These are phyloP conservation scores for Marasmius fiardii DNA, from an alignment of 1,284 basidiomycete genomes.

Conservation along the genomic window DNA sequence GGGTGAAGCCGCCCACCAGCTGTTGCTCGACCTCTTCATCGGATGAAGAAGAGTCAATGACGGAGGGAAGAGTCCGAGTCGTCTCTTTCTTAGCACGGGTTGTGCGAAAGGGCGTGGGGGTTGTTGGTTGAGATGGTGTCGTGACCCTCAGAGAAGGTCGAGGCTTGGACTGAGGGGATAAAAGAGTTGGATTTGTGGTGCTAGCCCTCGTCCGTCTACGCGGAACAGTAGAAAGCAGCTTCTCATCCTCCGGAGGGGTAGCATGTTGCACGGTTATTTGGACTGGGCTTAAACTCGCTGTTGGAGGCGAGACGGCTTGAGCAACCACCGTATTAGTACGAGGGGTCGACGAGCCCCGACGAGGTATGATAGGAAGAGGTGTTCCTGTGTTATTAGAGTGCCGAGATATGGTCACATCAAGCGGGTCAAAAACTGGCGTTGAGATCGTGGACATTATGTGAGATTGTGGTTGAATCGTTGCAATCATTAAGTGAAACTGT, in stretches of 20 bases:
- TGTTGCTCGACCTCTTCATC: conserved; percentile 4
- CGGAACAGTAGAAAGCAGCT: conserved; percentile 24
- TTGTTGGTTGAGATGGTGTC: conserved; percentile 36
- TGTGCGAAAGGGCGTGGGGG: conserved; percentile 35
- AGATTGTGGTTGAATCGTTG: conserved; percentile 37
- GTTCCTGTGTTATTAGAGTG: conserved; percentile 51
- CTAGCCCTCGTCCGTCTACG: conserved; percentile 21
- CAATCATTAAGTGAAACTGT: conserved; percentile 25
- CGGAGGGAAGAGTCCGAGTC: conserved; percentile 5
- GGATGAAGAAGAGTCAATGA: not conserved
- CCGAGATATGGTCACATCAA: conserved; percentile 36
- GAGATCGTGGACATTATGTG: conserved; percentile 29
- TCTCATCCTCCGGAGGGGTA: conserved; percentile 21
- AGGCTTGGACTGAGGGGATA: conserved; percentile 33
- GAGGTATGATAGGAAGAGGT: conserved; percentile 54
- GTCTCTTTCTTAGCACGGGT: conserved; percentile 23
- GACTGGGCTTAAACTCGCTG: conserved; percentile 18
- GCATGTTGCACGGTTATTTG: conserved; percentile 30
- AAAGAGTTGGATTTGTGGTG: conserved; percentile 25
- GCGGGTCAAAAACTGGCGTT: not conserved
- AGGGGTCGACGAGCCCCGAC: conserved; percentile 31
- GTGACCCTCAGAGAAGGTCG: conserved; percentile 23
- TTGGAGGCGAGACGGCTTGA: conserved; percentile 13
- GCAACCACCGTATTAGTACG: conserved; percentile 14
- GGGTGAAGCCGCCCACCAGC: conserved; percentile 22